Base-by-base conservation (phyloP, 768 basidiomycete genomes). In the Cystofilobasidium capitatum region DNA sequence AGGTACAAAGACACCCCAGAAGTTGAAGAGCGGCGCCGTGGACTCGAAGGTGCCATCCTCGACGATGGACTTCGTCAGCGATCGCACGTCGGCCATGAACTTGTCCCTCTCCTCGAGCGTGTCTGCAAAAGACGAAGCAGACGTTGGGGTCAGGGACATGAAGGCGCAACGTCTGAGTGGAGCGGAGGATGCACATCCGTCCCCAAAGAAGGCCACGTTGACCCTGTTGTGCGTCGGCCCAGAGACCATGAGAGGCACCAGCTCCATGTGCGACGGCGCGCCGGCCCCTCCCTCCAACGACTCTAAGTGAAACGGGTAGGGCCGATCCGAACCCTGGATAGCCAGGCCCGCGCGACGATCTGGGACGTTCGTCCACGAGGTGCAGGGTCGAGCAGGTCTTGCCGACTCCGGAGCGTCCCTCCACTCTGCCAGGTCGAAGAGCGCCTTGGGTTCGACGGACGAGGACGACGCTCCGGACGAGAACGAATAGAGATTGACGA, bases 161-260 rank as follows among this genome's bases (percentile, higher is more conserved):
- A 22, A 47, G 6, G n/a, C n/a, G n/a, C 40, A 29, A 22, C 0
- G 35, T 20, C 20, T 13, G 35, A 22, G 44, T 31, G n/a, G 64
- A 51, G 20, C 33, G 12, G 14, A 20, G 12, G 22, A 70, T 74
- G 70, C 57, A 76, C 76, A 77, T 33, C 76, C 76, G 66, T 77
- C 76, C 0, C 74, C 68, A 51, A 77, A 76, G 70, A 75, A 76
- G 33, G 72, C 75, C 10, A 76, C 69, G 59, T 76, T 71, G 29
- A 76, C 71, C 14, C 73, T 44, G 20, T 74, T 71, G 20, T 59
- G 31, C 39, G 61, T 65, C 5, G 54, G n/a, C n/a, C 75, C 75
- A 22, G 71, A 71, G 33, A 72, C 45, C 33, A 74, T 71, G 36
- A 77, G 58, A 16, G 58, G 26, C 20, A 71, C 26, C 9, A 74